Base-by-base conservation (phyloP, 1,284 basidiomycete species). In the Heterobasidion parviporum region DNA sequence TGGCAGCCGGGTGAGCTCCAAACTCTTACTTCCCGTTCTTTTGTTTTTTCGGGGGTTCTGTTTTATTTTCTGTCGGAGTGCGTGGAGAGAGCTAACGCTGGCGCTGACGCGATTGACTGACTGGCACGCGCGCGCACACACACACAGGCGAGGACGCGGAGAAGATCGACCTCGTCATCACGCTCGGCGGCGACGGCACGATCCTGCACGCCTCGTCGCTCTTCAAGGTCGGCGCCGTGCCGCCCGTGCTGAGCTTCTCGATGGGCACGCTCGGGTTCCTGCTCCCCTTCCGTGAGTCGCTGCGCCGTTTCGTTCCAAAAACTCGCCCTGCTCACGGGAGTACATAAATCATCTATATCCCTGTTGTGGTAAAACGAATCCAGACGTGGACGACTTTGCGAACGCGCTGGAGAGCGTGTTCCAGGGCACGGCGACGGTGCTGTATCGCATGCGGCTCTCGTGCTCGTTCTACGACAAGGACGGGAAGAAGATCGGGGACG, bases 261-360 rank as follows among this genome's bases (percentile, higher is more conserved):
- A 93, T 98, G 90, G 96, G 95, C 7, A 95, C 92, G 1, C 76
- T 98, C 0, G 95, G 95, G 1, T 98, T 98, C 69, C 73, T 98
- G 15, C 78, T 98, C 16, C 95, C 96, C 0, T 98, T 97, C 71
- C 90, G 93, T 93, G 65, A 74, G 92, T 79, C 32, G 48, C 5
- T 50, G 26, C 26, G 26, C 26, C 26, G 5, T 26, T 4, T 26
- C 26, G 26, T 1, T 26, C 26, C 26, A 26, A 26, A 5, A 5
- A 5, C 26, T 6, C 26, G 26, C 26, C 26, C 26, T 26, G 26
- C 3, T 26, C 4, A 26, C 26, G 26, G 4, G 4, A 4, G 26
- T 3, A 5, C 26, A 5, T 4, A 26, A 8, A 34, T 33, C 7
- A 15, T 52, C 9, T 36, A 38, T 48, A 34, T 45, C 33, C 59